Percentiles rank a stretch among this genome's conserved stretches.
phyloP scores from a whole-genome alignment of 2,329 filamentous ascomycete genomes.

The Fusarium miscanthi region DNA sequence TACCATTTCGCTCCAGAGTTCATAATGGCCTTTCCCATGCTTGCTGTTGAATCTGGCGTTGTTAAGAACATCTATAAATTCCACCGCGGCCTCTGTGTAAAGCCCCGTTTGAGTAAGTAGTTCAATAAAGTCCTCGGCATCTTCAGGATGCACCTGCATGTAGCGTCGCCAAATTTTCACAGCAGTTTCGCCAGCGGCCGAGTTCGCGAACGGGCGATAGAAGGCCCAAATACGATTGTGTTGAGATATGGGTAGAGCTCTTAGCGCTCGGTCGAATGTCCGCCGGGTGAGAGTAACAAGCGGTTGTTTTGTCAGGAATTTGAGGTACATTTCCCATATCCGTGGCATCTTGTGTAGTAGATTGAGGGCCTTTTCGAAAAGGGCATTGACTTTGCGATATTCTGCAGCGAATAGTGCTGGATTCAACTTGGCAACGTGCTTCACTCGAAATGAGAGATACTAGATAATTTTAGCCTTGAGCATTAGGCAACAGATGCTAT shows the following conservation, averaged over 20 bases:
- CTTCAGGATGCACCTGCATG: constrained; percentile 96
- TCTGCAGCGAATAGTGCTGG: constrained; percentile 82
- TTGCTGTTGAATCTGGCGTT: constrained; percentile 92
- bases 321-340: constrained; percentile 98
- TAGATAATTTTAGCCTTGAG: constrained; percentile 46
- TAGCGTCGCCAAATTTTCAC: constrained; percentile 95
- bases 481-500: not conserved
- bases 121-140: constrained; percentile 94
- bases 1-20: constrained; percentile 98
- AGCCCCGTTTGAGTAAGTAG: constrained; percentile 82
- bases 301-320: constrained; percentile 91
- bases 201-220: constrained; percentile 91
- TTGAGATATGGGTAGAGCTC: constrained; percentile 92
- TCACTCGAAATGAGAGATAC: constrained; percentile 88
- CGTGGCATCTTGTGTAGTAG: constrained; percentile 98
- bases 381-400: constrained; percentile 91
- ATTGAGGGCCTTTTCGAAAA: constrained; percentile 93
- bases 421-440: constrained; percentile 85
- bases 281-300: constrained; percentile 86
- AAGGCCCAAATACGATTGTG: constrained; percentile 95
- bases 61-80: constrained; percentile 92
- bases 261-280: constrained; percentile 91
- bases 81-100: constrained; percentile 90
- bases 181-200: constrained; percentile 88
- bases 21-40: constrained; percentile 92